Evolutionary conservation across 768 basidiomycete genomes (phyloP).

Genomic region (Cystoderma amianthinum): DNA sequence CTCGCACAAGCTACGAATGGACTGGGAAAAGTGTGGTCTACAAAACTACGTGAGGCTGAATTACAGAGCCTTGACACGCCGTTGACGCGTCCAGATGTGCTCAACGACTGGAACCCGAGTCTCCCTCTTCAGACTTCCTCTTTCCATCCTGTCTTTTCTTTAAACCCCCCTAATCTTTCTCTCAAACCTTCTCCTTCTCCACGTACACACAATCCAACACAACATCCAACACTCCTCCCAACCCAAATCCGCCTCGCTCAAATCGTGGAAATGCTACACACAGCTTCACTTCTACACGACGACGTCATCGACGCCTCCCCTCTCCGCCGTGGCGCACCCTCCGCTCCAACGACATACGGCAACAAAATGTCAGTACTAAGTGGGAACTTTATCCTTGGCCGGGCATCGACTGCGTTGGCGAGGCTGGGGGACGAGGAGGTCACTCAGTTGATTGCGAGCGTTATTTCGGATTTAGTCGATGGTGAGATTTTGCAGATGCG

Average conservation of each 20-base stretch:
- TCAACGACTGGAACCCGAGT: slow-evolving; percentile 88
- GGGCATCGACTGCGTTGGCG: slow-evolving; percentile 82
- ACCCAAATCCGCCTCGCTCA: slow-evolving; percentile 91
- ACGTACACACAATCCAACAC: too few relatives aligned
- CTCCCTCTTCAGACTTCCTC: slow-evolving; percentile 81
- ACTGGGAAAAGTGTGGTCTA: slow-evolving; percentile 59
- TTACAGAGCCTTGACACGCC: slow-evolving; percentile 66
- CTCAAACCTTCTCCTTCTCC: slow-evolving; percentile 20
- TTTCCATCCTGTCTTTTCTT: slow-evolving; percentile 35
- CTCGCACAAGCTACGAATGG: slow-evolving; percentile 94
- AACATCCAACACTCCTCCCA: too few relatives aligned
- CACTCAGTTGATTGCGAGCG: slow-evolving; percentile 86
- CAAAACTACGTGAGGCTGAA: slow-evolving; percentile 53
- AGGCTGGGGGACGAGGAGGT: slow-evolving; percentile 85
- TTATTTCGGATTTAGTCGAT: slow-evolving; percentile 92
- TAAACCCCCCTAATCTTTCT: slow-evolving; percentile 11
- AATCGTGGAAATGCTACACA: slow-evolving; percentile 97
- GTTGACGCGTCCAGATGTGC: slow-evolving; percentile 70
- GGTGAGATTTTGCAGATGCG: slow-evolving; percentile 89
- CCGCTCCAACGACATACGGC: too few relatives aligned
- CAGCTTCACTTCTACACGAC: slow-evolving; percentile 91
- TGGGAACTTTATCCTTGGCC: slow-evolving; percentile 92
- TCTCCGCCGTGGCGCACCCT: slow-evolving; percentile 50
- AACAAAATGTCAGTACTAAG: slow-evolving; percentile 93
- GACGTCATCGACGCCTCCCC: slow-evolving; percentile 47